Evolutionary conservation across 2,329 filamentous ascomycete species (phyloP), one percentile per base, ranked within the genome.

Genomic region (Cordyceps tenuipes): DNA sequence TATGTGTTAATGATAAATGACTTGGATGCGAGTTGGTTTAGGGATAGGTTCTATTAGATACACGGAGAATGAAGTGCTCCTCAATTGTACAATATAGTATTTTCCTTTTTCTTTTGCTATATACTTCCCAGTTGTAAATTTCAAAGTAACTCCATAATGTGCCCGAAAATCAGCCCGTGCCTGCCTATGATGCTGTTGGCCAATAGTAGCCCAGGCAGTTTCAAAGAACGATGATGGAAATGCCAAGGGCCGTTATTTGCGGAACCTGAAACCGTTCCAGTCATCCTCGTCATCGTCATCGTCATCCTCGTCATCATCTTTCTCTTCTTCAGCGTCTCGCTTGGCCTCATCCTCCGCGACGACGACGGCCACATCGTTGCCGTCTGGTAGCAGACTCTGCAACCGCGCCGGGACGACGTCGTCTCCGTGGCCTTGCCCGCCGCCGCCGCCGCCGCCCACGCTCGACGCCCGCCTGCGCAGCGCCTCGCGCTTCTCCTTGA

Each of bases 401-500:
- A 51, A 26, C 21, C 46, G 23, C n/a, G 59, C 52, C 17, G 52
- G 36, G 5, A 21, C n/a, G n/a, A n/a, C n/a, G n/a, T n/a, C 59
- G 21, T 34, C 23, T n/a, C 65, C 69, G 44, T 66, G 10, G 17
- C n/a, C n/a, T 19, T 36, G 69, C 46, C n/a, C n/a, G n/a, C n/a
- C n/a, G n/a, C n/a, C n/a, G n/a, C n/a, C n/a, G n/a, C n/a, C n/a
- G n/a, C 68, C 70, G 15, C 66, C 64, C 53, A 68, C 62, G 39
- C 68, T 71, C 57, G 68, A 68, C 17, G 67, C 66, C 12, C 71
- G 66, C 62, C 77, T 66, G 66, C 76, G 78, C 63, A 92, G 70
- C 59, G 84, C 83, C 68, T 92, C 89, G 51, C 89, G 78, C 70
- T 84, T 85, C 68, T 89, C 84, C 69, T 89, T 87, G 58, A 93